Conservation (phyloP, 805 yeast genomes). For the Kuraishia capsulata region DNA sequence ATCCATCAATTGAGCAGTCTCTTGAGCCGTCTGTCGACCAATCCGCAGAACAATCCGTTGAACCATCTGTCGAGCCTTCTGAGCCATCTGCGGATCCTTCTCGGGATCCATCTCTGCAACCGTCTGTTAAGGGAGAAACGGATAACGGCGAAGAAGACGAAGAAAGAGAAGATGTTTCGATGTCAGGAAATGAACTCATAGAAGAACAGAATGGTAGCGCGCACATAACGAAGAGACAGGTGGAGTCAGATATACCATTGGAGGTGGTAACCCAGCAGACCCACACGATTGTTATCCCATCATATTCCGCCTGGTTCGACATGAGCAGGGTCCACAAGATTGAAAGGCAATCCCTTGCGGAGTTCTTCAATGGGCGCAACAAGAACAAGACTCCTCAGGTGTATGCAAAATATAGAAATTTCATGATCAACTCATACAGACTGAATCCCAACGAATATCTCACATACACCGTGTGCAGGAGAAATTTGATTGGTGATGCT, state of each 20-base stretch:
- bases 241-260: neutral
- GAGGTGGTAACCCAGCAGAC: slow-evolving; percentile 39
- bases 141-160: neutral
- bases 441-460: slow-evolving; percentile 84
- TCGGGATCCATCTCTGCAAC: no score
- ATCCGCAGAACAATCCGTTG: no score
- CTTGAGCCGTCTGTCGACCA: no score
- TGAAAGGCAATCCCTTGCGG: slow-evolving; percentile 80
- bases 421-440: slow-evolving; percentile 81
- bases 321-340: slow-evolving; percentile 64
- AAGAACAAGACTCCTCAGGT: slow-evolving; percentile 75
- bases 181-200: neutral
- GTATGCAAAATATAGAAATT: slow-evolving; percentile 76
- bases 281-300: slow-evolving; percentile 78
- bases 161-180: neutral
- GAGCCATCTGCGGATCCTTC: no score
- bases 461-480: slow-evolving; percentile 83
- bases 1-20: no score
- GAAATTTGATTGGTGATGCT: slow-evolving; percentile 87
- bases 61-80: no score
- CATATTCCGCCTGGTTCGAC: slow-evolving; percentile 82
- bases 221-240: neutral
- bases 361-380: slow-evolving; percentile 57
- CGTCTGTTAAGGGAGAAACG: neutral
- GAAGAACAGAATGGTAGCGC: neutral